Evolutionary conservation across 2,329 filamentous ascomycete species (phyloP).

Genomic region (Ophiocordyceps camponoti-floridani): DNA sequence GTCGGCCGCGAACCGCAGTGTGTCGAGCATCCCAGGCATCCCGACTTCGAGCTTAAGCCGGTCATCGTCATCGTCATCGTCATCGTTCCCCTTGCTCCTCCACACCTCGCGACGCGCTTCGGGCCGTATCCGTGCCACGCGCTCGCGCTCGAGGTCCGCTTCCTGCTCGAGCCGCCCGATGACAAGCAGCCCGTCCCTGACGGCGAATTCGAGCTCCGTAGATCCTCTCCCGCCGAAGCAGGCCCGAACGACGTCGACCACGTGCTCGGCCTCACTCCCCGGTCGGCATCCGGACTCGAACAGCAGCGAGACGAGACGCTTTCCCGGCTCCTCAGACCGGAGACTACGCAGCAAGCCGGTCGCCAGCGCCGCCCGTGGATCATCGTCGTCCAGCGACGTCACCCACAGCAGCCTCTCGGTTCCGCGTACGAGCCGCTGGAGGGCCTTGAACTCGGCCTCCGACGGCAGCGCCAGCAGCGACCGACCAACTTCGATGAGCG

Average conservation of each 20-base stretch:
- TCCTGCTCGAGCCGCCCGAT: neutral
- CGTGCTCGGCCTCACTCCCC: neutral
- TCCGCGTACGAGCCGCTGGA: neutral
- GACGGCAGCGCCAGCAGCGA: neutral
- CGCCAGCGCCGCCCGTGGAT: neutral
- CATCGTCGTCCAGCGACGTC: neutral
- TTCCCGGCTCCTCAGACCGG: neutral
- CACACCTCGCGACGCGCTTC: neutral
- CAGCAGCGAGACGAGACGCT: neutral
- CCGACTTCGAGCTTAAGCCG: neutral
- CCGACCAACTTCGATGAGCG: neutral
- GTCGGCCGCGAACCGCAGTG: neutral
- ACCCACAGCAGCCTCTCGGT: neutral
- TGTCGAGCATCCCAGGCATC: neutral
- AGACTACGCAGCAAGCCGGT: neutral
- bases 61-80: too few species aligned
- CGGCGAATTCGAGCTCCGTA: neutral
- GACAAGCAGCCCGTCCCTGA: neutral
- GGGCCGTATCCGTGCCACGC: neutral
- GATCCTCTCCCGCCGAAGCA: neutral
- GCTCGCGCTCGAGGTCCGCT: neutral
- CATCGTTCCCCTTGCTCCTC: neutral
- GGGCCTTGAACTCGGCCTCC: neutral
- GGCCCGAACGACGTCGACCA: neutral
- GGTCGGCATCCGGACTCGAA: neutral